These are phyloP conservation scores for Trifolium dubium DNA, from an alignment of 306 rosid genomes.

Conservation along the genomic window DNA sequence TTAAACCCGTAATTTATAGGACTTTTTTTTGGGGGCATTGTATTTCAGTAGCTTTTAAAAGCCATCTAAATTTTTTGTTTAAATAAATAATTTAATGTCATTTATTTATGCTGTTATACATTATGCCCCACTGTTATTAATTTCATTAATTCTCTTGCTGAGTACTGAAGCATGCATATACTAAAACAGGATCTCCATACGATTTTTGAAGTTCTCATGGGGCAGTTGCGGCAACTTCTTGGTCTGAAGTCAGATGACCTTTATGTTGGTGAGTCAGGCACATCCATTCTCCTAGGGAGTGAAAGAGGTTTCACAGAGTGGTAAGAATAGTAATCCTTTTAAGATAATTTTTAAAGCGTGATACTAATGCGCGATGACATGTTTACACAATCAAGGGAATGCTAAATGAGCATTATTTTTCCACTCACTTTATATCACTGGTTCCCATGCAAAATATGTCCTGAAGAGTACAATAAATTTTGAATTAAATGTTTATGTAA, in stretches of 20 bases:
- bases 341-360: slow-evolving; percentile 20
- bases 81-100: slow-evolving; percentile 1
- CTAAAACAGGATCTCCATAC: slow-evolving; percentile 78
- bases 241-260: slow-evolving; percentile 75
- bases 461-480: slow-evolving; percentile 19
- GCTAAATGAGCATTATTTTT: slow-evolving; percentile 31
- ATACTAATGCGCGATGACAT: background rate
- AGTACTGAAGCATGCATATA: slow-evolving; percentile 46
- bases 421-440: background rate
- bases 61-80: background rate
- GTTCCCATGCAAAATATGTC: background rate
- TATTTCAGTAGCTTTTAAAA: slow-evolving; percentile 23
- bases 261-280: slow-evolving; percentile 71
- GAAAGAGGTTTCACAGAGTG: slow-evolving; percentile 89
- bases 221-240: slow-evolving; percentile 93
- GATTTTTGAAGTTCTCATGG: slow-evolving; percentile 80
- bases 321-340: slow-evolving; percentile 50
- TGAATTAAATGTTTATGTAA: slow-evolving; percentile 19
- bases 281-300: slow-evolving; percentile 73
- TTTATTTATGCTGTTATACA: background rate
- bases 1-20: slow-evolving; percentile 20
- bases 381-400: slow-evolving; percentile 14
- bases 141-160: slow-evolving; percentile 39
- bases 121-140: slow-evolving; percentile 16
- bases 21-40: slow-evolving; percentile 19